Conservation (phyloP, 768 basidiomycete genomes). For the Pleurotus ostreatus region DNA sequence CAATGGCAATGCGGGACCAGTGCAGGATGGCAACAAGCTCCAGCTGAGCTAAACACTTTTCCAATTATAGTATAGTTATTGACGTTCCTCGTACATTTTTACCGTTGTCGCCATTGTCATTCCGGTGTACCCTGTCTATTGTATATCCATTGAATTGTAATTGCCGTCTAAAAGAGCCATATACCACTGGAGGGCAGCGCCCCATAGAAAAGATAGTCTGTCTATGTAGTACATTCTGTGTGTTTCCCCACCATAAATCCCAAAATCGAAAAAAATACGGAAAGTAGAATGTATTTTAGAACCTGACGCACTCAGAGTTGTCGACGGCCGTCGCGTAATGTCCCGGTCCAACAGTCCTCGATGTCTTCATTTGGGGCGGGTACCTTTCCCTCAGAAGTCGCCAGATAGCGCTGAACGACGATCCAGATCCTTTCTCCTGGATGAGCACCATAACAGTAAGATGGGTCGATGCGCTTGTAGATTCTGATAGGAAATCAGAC, state of each 20-base stretch:
- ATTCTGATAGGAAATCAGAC: not conserved
- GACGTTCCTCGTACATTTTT: too few species aligned
- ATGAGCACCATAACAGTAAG: constrained; percentile 60
- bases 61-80: not conserved
- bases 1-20: constrained; percentile 53
- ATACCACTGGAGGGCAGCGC: too few species aligned
- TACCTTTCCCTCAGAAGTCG: constrained; percentile 70
- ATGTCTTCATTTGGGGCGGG: constrained; percentile 22
- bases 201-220: too few species aligned
- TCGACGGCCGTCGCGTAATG: not conserved
- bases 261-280: not conserved
- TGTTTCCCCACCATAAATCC: not conserved
- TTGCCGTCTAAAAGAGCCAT: too few species aligned
- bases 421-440: constrained; percentile 88
- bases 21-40: constrained; percentile 50
- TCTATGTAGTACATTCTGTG: too few species aligned
- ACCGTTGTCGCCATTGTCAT: too few species aligned
- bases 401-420: constrained; percentile 79
- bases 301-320: too few species aligned
- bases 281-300: too few species aligned
- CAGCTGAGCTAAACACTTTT: constrained; percentile 34
- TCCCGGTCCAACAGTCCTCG: constrained; percentile 1
- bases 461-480: not conserved
- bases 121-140: too few species aligned
- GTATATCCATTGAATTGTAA: too few species aligned